Percentiles rank a stretch among this genome's conserved stretches.
Conservation (phyloP, 139 green algal genomes). For the Coelastrella sp. region DNA sequence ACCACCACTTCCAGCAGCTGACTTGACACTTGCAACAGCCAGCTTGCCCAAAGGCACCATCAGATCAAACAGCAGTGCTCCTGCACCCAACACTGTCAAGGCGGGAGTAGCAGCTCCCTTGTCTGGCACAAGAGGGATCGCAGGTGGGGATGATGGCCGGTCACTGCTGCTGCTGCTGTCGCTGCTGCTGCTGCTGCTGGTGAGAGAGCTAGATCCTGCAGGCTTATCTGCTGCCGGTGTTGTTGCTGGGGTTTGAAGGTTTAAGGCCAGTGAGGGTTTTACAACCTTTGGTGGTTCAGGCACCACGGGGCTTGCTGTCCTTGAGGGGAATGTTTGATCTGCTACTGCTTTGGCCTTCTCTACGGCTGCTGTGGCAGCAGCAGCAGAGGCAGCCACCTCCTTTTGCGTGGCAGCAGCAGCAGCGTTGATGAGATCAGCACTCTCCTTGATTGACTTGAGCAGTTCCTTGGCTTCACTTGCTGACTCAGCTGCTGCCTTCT, state of each 20-base stretch:
- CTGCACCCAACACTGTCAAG: conserved; percentile 21
- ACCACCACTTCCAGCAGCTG: background rate
- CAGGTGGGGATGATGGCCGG: background rate
- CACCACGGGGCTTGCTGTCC: background rate
- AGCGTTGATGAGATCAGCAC: conserved; percentile 20
- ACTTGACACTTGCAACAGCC: conserved; percentile 9
- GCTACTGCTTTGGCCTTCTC: conserved; percentile 8
- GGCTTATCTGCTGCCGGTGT: background rate
- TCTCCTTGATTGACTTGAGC: conserved; percentile 19
- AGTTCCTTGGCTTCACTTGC: background rate
- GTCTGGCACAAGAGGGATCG: background rate
- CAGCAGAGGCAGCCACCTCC: background rate
- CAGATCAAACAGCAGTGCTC: conserved; percentile 31
- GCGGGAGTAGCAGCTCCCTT: conserved; percentile 35
- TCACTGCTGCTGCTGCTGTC: background rate
- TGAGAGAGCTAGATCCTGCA: background rate
- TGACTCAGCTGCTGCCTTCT: conserved; percentile 6
- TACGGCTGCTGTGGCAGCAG: conserved; percentile 27
- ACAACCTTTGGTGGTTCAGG: conserved; percentile 26
- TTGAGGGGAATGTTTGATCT: background rate
- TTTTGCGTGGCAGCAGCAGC: conserved; percentile 24
- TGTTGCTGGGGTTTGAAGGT: background rate
- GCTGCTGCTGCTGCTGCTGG: conserved; percentile 11
- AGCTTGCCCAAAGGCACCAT: conserved; percentile 25
- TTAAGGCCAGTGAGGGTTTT: background rate